Base-by-base conservation (phyloP, 352 stramenopile genomes). In the Vaucheria bursata region DNA sequence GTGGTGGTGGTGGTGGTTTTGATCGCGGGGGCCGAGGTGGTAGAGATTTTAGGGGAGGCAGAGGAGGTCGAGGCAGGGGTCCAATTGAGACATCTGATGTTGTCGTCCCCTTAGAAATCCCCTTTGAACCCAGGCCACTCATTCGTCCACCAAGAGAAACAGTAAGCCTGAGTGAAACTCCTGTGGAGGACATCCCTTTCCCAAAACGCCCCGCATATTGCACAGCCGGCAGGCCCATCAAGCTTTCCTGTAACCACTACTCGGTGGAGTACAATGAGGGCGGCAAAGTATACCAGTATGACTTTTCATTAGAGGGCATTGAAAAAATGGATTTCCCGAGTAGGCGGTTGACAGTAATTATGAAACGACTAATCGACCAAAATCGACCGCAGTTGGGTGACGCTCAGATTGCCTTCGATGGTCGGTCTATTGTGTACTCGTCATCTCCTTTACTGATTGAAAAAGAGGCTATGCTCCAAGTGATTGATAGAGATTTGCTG, bases 241-340 rank as follows among this genome's bases (percentile, higher is more conserved):
- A 31, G 2, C 53, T 68, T 31, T 68, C 37, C 37, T 31, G 73
- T 35, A 83, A 83, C 49, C 78, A 83, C 73, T 83, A 83, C 78
- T 72, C 71, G 71, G 59, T 76, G 0, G 78, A 83, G 1, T 80
- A 36, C 72, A 83, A 80, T 53, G 36, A 32, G 4, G 52, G 32
- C 0, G 50, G 70, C 65, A 25, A 68, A 12, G 39, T 83, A 25
- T 68, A 76, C 65, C 73, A 80, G 71, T 83, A 83, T 59, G 78
- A 83, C 65, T 59, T 83, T 31, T 74, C 59, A 38, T 73, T 82
- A 50, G 77, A 82, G 59, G 77, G 77, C 70, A 73, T 82, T 50
- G 70, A 82, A 64, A 79, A 72, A 34, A 79, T 59, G 1, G 70
- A 73, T 7, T 59, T 79, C 71, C 53, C 71, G 12, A 79, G 70